Conservation (phyloP, 2,329 filamentous ascomycete genomes). For the Aspergillus cejpii region DNA sequence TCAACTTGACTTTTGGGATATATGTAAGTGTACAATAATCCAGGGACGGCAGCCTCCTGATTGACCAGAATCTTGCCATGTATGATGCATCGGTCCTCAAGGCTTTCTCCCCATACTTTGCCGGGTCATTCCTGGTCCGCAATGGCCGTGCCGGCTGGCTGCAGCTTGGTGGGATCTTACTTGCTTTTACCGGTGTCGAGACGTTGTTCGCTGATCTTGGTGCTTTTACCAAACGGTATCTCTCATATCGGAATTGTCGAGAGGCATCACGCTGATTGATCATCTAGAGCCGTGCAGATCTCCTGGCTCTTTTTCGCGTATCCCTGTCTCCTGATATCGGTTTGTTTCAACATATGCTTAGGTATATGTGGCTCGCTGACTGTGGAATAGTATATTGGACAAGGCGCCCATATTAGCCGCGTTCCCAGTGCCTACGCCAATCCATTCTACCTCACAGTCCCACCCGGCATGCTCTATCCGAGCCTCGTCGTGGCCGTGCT, state of each 20-base stretch:
- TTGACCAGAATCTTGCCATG: conserved; percentile 39
- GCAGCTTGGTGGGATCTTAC: conserved; percentile 56
- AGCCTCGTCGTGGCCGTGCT: conserved; percentile 60
- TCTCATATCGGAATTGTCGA: not conserved
- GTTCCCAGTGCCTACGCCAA: conserved; percentile 59
- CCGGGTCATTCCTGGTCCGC: conserved; percentile 45
- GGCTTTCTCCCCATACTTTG: conserved; percentile 48
- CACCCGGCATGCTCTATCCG: conserved; percentile 61
- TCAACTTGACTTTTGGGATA: conserved; percentile 49
- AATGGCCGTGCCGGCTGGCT: conserved; percentile 49
- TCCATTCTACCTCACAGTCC: conserved; percentile 66
- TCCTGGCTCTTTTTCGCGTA: conserved; percentile 64
- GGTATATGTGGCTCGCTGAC: not conserved
- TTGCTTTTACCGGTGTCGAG: conserved; percentile 73
- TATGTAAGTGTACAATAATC: conserved; percentile 37
- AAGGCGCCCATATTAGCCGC: conserved; percentile 63
- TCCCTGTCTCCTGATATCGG: conserved; percentile 53
- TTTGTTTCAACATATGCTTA: not conserved
- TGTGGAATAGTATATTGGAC: conserved; percentile 54
- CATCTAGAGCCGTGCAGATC: conserved; percentile 57
- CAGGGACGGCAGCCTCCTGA: too few species aligned
- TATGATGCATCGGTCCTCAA: conserved; percentile 47
- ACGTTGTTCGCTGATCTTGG: conserved; percentile 72
- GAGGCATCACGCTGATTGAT: not conserved
- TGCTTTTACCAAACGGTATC: conserved; percentile 54